phyloP scores from a whole-genome alignment of 2,329 filamentous ascomycete genomes.

The Aspergillus ustus region DNA sequence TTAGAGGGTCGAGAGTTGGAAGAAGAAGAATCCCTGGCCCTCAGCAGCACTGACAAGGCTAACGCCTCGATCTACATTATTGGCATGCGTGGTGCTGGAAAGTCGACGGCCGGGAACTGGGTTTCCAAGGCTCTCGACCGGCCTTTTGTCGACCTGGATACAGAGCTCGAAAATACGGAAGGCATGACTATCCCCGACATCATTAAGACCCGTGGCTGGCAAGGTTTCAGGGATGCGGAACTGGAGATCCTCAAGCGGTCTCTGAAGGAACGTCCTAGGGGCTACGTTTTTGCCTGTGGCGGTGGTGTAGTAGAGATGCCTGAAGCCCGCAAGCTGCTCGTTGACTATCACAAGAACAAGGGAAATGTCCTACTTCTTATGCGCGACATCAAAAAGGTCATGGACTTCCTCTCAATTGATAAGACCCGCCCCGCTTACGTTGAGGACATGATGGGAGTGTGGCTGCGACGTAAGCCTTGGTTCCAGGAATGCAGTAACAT shows the following conservation, averaged over 20 bases:
- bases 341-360: slow-evolving; percentile 72
- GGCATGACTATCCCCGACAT: slow-evolving; percentile 84
- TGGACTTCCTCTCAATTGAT: slow-evolving; percentile 86
- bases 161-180: slow-evolving; percentile 76
- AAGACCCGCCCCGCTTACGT: slow-evolving; percentile 91
- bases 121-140: slow-evolving; percentile 75
- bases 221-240: slow-evolving; percentile 82
- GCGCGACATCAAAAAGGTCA: slow-evolving; percentile 82
- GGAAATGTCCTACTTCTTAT: slow-evolving; percentile 88
- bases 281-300: slow-evolving; percentile 88
- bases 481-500: slow-evolving; percentile 93
- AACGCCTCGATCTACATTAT: slow-evolving; percentile 84
- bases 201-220: slow-evolving; percentile 80
- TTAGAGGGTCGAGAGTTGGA: slow-evolving; percentile 74
- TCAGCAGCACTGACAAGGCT: slow-evolving; percentile 44
- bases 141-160: slow-evolving; percentile 84
- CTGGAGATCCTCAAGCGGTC: slow-evolving; percentile 73
- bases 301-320: slow-evolving; percentile 89
- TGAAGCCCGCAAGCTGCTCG: slow-evolving; percentile 76
- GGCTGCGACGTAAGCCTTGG: slow-evolving; percentile 84
- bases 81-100: slow-evolving; percentile 95
- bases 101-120: slow-evolving; percentile 91
- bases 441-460: slow-evolving; percentile 89
- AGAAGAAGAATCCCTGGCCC: slow-evolving; percentile 42
- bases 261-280: slow-evolving; percentile 73